These are phyloP conservation scores for Penicillium lagena DNA, from an alignment of 495 filamentous ascomycete genomes.

Conservation along the genomic window DNA sequence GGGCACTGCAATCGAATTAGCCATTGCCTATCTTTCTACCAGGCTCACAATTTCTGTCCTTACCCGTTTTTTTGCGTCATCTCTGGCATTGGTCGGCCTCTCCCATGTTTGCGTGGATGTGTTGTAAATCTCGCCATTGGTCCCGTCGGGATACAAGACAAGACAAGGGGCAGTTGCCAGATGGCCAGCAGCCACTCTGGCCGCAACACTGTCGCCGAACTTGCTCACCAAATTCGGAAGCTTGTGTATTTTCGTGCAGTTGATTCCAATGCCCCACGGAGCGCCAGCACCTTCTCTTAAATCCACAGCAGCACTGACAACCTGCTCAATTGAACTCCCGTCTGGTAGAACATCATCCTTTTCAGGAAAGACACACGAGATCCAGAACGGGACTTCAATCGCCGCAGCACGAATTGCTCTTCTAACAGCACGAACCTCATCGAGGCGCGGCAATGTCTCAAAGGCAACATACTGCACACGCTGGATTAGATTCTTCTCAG, in stretches of 20 bases:
- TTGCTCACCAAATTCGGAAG: conserved; percentile 37
- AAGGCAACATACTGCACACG: conserved; percentile 54
- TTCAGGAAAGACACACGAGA: conserved; percentile 54
- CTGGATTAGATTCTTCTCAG: conserved; percentile 13
- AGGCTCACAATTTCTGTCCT: too few relatives aligned
- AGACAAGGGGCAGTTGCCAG: conserved; percentile 38
- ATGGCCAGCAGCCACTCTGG: conserved; percentile 13
- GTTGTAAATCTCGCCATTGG: conserved; percentile 60
- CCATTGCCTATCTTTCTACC: background rate
- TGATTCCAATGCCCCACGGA: conserved; percentile 60
- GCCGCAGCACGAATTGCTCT: conserved; percentile 28
- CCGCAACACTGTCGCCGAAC: conserved; percentile 36
- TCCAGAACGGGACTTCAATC: conserved; percentile 43
- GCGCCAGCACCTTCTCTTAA: conserved; percentile 11
- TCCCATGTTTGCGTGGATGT: conserved; percentile 54
- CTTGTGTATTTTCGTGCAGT: conserved; percentile 57
- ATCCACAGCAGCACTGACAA: conserved; percentile 23
- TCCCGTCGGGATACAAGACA: conserved; percentile 64
- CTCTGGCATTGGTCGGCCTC: conserved; percentile 11
- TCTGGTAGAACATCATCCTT: conserved; percentile 42
- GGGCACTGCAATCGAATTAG: conserved; percentile 18
- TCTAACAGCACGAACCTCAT: conserved; percentile 56
- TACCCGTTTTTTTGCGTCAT: background rate
- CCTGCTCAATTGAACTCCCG: conserved; percentile 20
- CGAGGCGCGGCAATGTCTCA: conserved; percentile 53